A percentile compares a stretch with the other conserved stretches of the same genome.
Conservation (phyloP, 768 basidiomycete genomes). For the Lactifluus piperatus region DNA sequence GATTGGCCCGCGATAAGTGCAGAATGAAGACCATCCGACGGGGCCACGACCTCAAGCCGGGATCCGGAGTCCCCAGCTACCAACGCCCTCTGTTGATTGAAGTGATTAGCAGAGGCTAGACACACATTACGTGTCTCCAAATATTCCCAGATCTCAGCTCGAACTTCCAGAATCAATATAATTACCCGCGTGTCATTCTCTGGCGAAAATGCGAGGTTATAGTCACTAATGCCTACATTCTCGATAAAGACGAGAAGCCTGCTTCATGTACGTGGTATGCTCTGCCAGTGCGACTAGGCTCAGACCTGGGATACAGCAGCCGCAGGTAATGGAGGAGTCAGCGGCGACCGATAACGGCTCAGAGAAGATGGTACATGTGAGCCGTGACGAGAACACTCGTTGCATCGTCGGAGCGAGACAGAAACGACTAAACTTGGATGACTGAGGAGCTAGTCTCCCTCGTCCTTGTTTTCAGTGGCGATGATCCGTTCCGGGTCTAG, state of each 20-base stretch:
- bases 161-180: not conserved
- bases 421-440: not conserved
- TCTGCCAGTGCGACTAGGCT: not conserved
- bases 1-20: not conserved
- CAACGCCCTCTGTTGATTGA: not conserved
- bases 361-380: not conserved
- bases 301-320: not conserved
- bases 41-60: not conserved
- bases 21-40: not conserved
- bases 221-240: too few species aligned
- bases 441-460: not conserved
- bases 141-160: not conserved
- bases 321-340: not conserved
- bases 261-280: not conserved
- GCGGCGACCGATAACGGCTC: not conserved
- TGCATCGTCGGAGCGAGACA: not conserved
- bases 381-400: not conserved
- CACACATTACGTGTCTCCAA: not conserved
- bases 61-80: not conserved
- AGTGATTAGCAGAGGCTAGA: not conserved
- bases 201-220: not conserved
- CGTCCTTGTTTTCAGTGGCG: not conserved
- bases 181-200: not conserved
- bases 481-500: not conserved
- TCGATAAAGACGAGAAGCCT: not conserved